Conservation (phyloP, 306 rosid species). For the Medicago lupulina region DNA sequence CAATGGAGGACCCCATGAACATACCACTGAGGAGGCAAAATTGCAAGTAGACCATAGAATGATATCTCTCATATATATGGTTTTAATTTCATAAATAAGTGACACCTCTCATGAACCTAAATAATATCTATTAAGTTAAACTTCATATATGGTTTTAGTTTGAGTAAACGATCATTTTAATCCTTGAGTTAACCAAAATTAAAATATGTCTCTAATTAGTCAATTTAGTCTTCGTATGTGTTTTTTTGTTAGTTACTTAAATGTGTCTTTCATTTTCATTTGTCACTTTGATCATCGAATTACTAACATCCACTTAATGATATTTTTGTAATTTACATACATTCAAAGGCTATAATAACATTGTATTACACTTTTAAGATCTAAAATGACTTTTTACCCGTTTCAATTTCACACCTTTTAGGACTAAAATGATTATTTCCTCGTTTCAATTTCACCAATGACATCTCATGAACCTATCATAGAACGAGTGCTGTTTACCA, state of each 20-base stretch:
- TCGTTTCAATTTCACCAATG: constrained; percentile 17
- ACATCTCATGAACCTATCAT: constrained; percentile 39
- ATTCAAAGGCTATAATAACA: not conserved
- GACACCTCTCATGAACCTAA: constrained; percentile 41
- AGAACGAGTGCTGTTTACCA: constrained; percentile 28
- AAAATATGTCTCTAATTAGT: too few species aligned
- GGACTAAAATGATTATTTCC: not conserved
- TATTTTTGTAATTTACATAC: too few species aligned
- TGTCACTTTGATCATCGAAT: too few species aligned
- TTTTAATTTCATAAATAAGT: not conserved
- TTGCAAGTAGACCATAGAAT: constrained; percentile 48
- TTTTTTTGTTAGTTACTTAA: not conserved
- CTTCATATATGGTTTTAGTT: constrained; percentile 8
- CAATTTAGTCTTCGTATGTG: too few species aligned
- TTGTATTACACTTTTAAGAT: too few species aligned
- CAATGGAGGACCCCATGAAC: constrained; percentile 71
- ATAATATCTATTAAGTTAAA: constrained; percentile 36
- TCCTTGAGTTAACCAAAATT: too few species aligned
- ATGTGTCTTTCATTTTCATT: too few species aligned
- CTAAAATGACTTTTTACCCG: not conserved
- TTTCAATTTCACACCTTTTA: not conserved
- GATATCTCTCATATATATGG: not conserved
- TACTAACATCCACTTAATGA: too few species aligned
- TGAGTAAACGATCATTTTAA: not conserved
- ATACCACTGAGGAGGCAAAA: constrained; percentile 70